Evolutionary conservation across 2,329 filamentous ascomycete species (phyloP).

Genomic region (Botrytis paeoniae): DNA sequence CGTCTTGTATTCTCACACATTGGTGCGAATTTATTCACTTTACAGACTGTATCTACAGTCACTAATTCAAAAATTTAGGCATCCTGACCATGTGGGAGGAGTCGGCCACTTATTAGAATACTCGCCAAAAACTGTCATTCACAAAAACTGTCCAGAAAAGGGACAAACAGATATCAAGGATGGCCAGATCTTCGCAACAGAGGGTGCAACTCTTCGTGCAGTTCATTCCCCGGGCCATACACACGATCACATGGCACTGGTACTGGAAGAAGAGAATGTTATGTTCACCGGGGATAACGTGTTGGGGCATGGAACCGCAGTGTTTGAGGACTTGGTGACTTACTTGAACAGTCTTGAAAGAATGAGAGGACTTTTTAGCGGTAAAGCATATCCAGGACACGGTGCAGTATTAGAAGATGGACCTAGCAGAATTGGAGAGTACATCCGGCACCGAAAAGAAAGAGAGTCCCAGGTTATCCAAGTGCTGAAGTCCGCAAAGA

Average conservation of each 20-base stretch:
- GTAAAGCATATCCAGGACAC: constrained; percentile 82
- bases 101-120: constrained; percentile 64
- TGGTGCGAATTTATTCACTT: constrained; percentile 48
- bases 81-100: constrained; percentile 80
- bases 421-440: constrained; percentile 69
- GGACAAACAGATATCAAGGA: constrained; percentile 55
- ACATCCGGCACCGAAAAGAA: constrained; percentile 75
- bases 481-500: constrained; percentile 51
- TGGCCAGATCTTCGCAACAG: constrained; percentile 51
- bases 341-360: constrained; percentile 68
- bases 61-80: constrained; percentile 38
- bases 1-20: constrained; percentile 77
- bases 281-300: constrained; percentile 91
- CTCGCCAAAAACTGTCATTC: constrained; percentile 61
- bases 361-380: constrained; percentile 65
- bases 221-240: constrained; percentile 73
- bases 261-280: constrained; percentile 72
- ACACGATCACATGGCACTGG: constrained; percentile 74
- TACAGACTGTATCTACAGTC: neutral
- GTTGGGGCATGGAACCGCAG: constrained; percentile 79
- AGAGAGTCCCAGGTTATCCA: constrained; percentile 75
- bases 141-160: constrained; percentile 60
- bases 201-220: constrained; percentile 65
- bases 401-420: constrained; percentile 75
- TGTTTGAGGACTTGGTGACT: constrained; percentile 71